phyloP scores from a whole-genome alignment of 2,329 filamentous ascomycete species.

The Colletotrichum liriopes region DNA sequence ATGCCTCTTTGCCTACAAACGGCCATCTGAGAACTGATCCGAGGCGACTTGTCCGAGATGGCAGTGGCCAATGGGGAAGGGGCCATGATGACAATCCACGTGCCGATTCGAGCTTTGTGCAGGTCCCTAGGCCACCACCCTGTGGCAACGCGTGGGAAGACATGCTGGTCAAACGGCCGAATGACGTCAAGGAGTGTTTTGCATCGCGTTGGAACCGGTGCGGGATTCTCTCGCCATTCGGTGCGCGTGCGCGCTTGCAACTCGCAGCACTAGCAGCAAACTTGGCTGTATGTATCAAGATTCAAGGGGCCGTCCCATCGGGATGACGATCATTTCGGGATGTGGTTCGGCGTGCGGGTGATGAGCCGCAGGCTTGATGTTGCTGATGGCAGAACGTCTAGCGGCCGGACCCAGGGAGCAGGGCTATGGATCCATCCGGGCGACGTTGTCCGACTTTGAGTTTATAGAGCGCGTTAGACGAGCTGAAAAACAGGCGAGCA shows the following conservation, averaged over 20 bases:
- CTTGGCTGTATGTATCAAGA: background rate
- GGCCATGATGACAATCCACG: conserved; percentile 21
- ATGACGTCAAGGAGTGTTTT: conserved; percentile 37
- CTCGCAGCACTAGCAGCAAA: conserved; percentile 12
- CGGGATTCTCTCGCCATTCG: conserved; percentile 15
- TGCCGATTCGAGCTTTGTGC: conserved; percentile 13
- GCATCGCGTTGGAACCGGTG: background rate
- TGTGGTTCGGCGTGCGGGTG: background rate
- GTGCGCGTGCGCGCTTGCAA: conserved; percentile 16
- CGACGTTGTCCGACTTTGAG: background rate
- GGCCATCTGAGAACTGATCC: conserved; percentile 4
- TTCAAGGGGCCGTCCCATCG: background rate
- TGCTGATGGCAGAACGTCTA: background rate
- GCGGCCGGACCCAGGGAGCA: background rate
- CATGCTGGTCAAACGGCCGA: conserved; percentile 4
- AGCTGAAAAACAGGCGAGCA: conserved; percentile 6
- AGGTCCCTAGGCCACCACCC: background rate
- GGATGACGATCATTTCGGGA: conserved; percentile 15
- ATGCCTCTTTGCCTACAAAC: conserved; percentile 13
- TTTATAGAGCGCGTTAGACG: background rate
- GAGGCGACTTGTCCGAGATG: conserved; percentile 13
- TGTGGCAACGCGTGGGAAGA: conserved; percentile 9
- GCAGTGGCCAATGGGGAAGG: conserved; percentile 2
- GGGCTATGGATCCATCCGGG: background rate
- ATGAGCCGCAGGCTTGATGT: background rate